Evolutionary conservation across 2,329 filamentous ascomycete genomes (phyloP).

Genomic region (Fusarium oxysporum): DNA sequence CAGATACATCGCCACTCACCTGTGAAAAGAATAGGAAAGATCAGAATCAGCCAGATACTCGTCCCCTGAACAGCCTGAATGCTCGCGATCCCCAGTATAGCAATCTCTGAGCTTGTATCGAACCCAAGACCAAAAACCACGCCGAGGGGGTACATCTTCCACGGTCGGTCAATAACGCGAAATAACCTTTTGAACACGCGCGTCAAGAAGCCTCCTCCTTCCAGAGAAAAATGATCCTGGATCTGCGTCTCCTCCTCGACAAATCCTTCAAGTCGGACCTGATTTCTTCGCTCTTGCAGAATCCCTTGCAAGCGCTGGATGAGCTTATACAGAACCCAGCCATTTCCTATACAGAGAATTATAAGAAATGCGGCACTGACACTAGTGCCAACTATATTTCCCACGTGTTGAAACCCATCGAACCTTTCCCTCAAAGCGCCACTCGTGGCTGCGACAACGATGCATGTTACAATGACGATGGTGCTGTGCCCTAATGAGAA

Average conservation of each 20-base stretch:
- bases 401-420: conserved; percentile 80
- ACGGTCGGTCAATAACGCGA: conserved; percentile 77
- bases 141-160: conserved; percentile 97
- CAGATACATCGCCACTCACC: conserved; percentile 58
- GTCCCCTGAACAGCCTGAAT: conserved; percentile 89
- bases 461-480: conserved; percentile 88
- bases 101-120: conserved; percentile 94
- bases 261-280: conserved; percentile 45
- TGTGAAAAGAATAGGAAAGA: conserved; percentile 92
- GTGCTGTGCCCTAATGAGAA: conserved; percentile 96
- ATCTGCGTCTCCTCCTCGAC: conserved; percentile 35
- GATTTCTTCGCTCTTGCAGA: conserved; percentile 54
- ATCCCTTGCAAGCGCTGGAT: conserved; percentile 74
- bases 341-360: conserved; percentile 84
- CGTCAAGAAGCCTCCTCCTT: conserved; percentile 82
- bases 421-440: conserved; percentile 86
- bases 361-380: conserved; percentile 88
- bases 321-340: conserved; percentile 85
- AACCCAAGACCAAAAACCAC: conserved; percentile 93
- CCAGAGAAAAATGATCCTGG: conserved; percentile 70
- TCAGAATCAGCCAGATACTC: conserved; percentile 91
- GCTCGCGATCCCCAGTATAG: conserved; percentile 88
- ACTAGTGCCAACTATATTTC: conserved; percentile 89
- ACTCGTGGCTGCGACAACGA: conserved; percentile 91
- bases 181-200: conserved; percentile 80